Percentiles rank a stretch among this genome's conserved stretches.
phyloP scores from a whole-genome alignment of 2,329 filamentous ascomycete species.

The Pyrenophora teres region DNA sequence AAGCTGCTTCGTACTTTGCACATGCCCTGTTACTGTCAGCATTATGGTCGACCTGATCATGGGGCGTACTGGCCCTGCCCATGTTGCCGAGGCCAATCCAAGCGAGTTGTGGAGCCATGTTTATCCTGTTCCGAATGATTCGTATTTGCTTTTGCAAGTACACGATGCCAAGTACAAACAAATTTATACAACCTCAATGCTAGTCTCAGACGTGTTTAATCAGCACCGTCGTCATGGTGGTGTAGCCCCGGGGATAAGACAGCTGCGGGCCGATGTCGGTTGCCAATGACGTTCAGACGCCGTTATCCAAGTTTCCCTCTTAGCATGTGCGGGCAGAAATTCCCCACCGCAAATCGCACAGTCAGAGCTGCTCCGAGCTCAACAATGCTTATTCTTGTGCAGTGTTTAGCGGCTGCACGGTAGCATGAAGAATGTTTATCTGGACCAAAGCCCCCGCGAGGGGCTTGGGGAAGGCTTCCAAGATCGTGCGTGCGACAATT shows the following conservation, averaged over 20 bases:
- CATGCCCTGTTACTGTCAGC: constrained; percentile 67
- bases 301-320: constrained; percentile 6
- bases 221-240: constrained; percentile 4
- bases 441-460: constrained; percentile 40
- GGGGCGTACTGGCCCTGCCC: constrained; percentile 65
- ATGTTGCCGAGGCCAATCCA: constrained; percentile 90
- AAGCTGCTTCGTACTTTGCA: constrained; percentile 49
- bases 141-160: background rate
- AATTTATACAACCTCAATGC: background rate
- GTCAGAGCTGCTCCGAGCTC: constrained; percentile 11
- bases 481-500: constrained; percentile 24
- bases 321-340: constrained; percentile 7
- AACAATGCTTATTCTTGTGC: background rate
- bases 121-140: constrained; percentile 8
- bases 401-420: constrained; percentile 19
- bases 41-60: background rate
- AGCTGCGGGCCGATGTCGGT: constrained; percentile 18
- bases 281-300: constrained; percentile 20
- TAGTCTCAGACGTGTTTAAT: background rate
- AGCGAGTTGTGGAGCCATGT: constrained; percentile 61
- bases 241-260: constrained; percentile 6
- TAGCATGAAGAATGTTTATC: constrained; percentile 48
- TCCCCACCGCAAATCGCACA: constrained; percentile 8
- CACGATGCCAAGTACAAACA: background rate
- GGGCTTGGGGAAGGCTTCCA: constrained; percentile 37